phyloP scores from a whole-genome alignment of 306 rosid genomes.

The Fagus sylvatica region DNA sequence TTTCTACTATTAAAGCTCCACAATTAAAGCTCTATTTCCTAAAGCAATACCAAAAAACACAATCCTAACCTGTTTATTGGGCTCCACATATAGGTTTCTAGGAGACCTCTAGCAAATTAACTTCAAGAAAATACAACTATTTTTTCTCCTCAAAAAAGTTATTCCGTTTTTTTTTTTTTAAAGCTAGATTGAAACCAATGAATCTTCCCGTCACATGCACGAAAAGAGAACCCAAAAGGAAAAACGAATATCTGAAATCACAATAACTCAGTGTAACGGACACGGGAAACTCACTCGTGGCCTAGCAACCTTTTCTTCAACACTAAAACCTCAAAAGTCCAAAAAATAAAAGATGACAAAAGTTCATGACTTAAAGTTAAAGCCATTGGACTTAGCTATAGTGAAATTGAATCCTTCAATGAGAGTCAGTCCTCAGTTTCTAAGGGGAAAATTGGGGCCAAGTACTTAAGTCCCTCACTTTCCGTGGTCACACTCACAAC shows the following conservation, averaged over 20 bases:
- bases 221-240: neutral
- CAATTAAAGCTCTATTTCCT: too few relatives aligned
- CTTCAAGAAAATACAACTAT: too few relatives aligned
- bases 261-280: conserved; percentile 17
- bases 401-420: neutral
- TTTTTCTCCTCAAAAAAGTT: too few relatives aligned
- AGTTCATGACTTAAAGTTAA: conserved; percentile 24
- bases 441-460: neutral
- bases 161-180: neutral
- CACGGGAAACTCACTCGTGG: conserved; percentile 29
- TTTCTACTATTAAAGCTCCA: too few relatives aligned
- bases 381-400: conserved; percentile 20
- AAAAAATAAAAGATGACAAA: conserved; percentile 33
- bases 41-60: too few relatives aligned
- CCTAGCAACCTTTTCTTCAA: conserved; percentile 30
- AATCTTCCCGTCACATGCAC: neutral
- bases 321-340: conserved; percentile 19
- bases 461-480: neutral
- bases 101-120: too few relatives aligned
- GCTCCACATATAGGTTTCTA: too few relatives aligned
- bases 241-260: too few relatives aligned
- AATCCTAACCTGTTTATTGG: too few relatives aligned
- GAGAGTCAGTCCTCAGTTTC: neutral
- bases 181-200: neutral
- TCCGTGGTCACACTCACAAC: neutral